Evolutionary conservation across 176 grass and related monocot species (phyloP).

Genomic region (Oryza coarctata): DNA sequence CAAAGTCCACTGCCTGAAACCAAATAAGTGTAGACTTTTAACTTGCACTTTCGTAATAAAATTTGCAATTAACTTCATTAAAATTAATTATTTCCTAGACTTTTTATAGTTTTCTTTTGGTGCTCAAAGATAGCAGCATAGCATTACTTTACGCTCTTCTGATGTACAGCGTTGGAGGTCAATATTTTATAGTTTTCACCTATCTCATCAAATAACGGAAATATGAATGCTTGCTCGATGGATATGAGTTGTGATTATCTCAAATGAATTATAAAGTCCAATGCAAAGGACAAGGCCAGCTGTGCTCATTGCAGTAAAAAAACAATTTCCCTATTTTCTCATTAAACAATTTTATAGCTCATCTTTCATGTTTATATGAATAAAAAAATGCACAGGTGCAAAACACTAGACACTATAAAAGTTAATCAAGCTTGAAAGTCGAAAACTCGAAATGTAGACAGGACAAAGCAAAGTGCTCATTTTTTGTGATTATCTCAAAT

Average conservation of each 20-base stretch:
- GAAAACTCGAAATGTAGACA: not conserved
- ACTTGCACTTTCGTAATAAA: not conserved
- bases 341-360: not conserved
- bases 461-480: not conserved
- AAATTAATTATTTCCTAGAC: not conserved
- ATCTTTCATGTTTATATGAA: not conserved
- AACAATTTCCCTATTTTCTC: not conserved
- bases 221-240: not conserved
- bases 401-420: not conserved
- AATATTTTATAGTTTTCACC: not conserved
- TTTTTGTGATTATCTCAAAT: no score
- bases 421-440: not conserved
- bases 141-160: no score
- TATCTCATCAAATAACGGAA: not conserved
- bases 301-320: not conserved
- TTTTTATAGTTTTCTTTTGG: not conserved
- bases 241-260: not conserved
- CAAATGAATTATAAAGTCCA: not conserved
- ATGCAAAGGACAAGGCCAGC: not conserved
- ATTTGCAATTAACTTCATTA: not conserved
- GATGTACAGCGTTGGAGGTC: not conserved
- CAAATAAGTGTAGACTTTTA: not conserved
- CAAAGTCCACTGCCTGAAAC: constrained; percentile 70
- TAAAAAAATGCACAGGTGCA: not conserved
- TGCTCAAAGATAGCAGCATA: no score